Conservation (phyloP, 2,329 filamentous ascomycete species). For the Leptographium radiaticola region DNA sequence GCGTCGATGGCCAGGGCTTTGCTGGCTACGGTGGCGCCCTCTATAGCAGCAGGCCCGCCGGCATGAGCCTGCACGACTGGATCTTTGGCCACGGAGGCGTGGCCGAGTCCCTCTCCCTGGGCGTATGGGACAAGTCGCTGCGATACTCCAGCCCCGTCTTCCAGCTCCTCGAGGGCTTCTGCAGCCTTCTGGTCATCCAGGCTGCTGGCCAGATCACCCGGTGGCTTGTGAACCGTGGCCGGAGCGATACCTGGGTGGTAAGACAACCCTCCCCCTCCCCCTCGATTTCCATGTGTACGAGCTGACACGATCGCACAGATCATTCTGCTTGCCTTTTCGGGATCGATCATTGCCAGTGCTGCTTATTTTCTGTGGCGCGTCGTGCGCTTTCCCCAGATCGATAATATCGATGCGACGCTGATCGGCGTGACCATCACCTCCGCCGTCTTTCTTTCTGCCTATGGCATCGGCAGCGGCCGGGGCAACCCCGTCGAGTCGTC, state of each 20-base stretch:
- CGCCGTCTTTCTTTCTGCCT: slow-evolving; percentile 81
- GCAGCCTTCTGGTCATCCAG: slow-evolving; percentile 90
- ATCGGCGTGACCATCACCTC: slow-evolving; percentile 91
- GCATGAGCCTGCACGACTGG: slow-evolving; percentile 66
- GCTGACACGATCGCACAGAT: slow-evolving; percentile 45
- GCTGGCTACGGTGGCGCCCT: background rate
- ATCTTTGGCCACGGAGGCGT: slow-evolving; percentile 77
- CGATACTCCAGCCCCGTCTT: slow-evolving; percentile 89
- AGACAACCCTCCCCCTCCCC: slow-evolving; percentile 7
- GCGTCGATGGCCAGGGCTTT: background rate
- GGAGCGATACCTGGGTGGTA: slow-evolving; percentile 95
- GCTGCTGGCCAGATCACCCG: slow-evolving; percentile 86
- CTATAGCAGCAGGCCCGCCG: slow-evolving; percentile 20
- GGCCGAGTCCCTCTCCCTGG: slow-evolving; percentile 66
- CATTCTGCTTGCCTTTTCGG: slow-evolving; percentile 71
- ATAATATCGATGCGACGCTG: slow-evolving; percentile 80
- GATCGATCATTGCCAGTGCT: slow-evolving; percentile 82
- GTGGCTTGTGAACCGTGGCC: slow-evolving; percentile 86
- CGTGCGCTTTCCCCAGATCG: slow-evolving; percentile 82
- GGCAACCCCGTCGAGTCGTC: slow-evolving; percentile 94
- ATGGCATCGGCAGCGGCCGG: slow-evolving; percentile 85
- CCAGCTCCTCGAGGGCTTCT: slow-evolving; percentile 91
- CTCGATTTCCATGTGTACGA: background rate
- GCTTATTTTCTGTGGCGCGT: slow-evolving; percentile 96
- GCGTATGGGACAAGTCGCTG: slow-evolving; percentile 78